A percentile compares a stretch with the other conserved stretches of the same genome.
Evolutionary conservation across 495 filamentous ascomycete species (phyloP).

Genomic region (Hamigera avellanea): DNA sequence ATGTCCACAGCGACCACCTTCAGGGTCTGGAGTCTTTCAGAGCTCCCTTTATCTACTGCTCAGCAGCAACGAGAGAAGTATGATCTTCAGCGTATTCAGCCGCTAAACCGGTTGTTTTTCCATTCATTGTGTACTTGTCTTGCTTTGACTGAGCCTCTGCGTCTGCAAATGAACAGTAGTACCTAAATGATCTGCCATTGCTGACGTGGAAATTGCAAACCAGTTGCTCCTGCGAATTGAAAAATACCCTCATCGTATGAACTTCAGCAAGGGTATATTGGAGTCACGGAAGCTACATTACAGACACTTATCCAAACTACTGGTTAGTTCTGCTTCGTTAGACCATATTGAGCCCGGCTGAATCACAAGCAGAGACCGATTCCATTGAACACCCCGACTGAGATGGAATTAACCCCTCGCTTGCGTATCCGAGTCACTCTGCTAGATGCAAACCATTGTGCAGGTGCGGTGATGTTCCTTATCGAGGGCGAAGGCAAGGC

Average conservation of each 20-base stretch:
- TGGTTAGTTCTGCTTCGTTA: slow-evolving; percentile 27
- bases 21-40: slow-evolving; percentile 67
- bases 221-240: slow-evolving; percentile 61
- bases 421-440: slow-evolving; percentile 67
- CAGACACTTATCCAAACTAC: slow-evolving; percentile 58
- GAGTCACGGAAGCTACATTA: slow-evolving; percentile 59
- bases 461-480: slow-evolving; percentile 89
- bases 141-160: no score
- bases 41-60: slow-evolving; percentile 82
- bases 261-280: slow-evolving; percentile 65
- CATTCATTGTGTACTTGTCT: not conserved
- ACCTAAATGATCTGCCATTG: not conserved
- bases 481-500: slow-evolving; percentile 68
- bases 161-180: no score
- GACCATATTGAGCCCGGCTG: not conserved
- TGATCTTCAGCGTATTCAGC: not conserved
- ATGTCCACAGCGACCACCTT: slow-evolving; percentile 89
- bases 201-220: not conserved
- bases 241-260: slow-evolving; percentile 65
- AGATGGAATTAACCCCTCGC: slow-evolving; percentile 60
- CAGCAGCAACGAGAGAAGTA: slow-evolving; percentile 69
- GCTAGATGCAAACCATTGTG: slow-evolving; percentile 86
- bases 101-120: not conserved
- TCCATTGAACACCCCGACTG: slow-evolving; percentile 70
- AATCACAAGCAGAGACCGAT: slow-evolving; percentile 53